Base-by-base conservation (phyloP, 768 basidiomycete genomes). In the Amanita exitialis region DNA sequence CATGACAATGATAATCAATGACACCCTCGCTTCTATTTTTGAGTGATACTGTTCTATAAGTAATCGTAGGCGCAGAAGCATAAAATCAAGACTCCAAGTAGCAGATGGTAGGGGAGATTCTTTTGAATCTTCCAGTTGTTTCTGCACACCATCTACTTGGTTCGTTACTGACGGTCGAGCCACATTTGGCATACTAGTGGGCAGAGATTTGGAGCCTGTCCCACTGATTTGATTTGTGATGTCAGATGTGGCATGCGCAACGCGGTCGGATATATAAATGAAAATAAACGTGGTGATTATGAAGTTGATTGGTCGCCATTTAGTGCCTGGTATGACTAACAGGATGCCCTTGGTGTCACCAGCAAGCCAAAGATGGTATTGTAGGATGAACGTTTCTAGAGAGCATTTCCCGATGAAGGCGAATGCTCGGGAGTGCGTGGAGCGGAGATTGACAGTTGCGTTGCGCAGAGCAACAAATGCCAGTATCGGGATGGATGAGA, bases 321-420 rank as follows among this genome's bases (percentile, higher is more conserved):
- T 65, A 1, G 79, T 80, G 12, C 87, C 85, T 0, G 90, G 90
- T 39, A 94, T 69, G 45, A 93, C 76, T 44, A 91, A 66, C 20
- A 95, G 73, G 52, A 94, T 73, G 15, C 87, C 86, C 63, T 86
- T 86, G 28, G 84, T 89, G 59, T 92, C 89, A 3, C 75, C 86
- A 0, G 86, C 90, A 30, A 92, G 72, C 88, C 88, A 92, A 39
- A 89, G 68, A 59, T 90, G 90, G 63, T 83, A 94, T 61, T 95
- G 91, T 52, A 94, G 78, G 60, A 94, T 86, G 64, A 93, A 96
- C 0, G 90, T 86, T 66, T 96, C 92, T 49, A 95, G 75, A 4
- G 90, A 93, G 66, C 89, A 92, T 61, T 72, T 80, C 36, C 92
- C 92, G 47, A 94, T 74, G 67, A 88, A 90, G 21, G 80, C 80